Base-by-base conservation (phyloP, 78 protist genomes). In the Dictyostelium capitatum region DNA sequence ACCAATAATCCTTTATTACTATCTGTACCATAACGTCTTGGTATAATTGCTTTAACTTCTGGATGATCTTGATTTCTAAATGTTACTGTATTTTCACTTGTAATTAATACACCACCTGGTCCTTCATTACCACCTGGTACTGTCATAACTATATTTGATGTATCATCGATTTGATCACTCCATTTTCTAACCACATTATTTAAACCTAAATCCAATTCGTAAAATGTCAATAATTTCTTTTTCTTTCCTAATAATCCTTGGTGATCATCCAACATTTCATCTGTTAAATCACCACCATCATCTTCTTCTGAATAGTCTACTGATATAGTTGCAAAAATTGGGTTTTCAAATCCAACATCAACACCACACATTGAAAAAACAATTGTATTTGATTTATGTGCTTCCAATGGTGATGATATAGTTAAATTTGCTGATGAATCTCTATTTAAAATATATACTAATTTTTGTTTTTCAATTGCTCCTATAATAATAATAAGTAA, bases 301-400 rank as follows among this genome's bases (percentile, higher is more conserved):
- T 97, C 98, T 9, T 82, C 90, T 0, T 97, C 98, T 20, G 91
- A 65, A 57, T 92, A 89, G 53, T 98, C 99, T 14, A 97, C 75
- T 89, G 99, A 99, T 17, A 99, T 32, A 23, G 97, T 79, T 0
- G 99, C 99, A 74, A 99, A 99, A 11, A 98, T 79, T 11, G 99
- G 99, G 92, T 98, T 99, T 3, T 98, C 98, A 80, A 97, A 98
- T 20, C 99, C 99, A 19, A 98, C 99, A 92, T 99, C 99, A 7
- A 99, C 91, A 47, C 99, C 99, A 14, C 84, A 79, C 73, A 97
- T 28, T 30, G 82, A 53, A 48, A 95, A 98, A 25, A 94, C 3
- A 6, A 99, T 32, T 9, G 98, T 93, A 89, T 82, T 25, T 59
- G 97, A 28, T 72, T 94, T 97, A 93, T 99, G 99, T 32, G 99